A percentile compares a stretch with the other conserved stretches of the same genome.
These are phyloP conservation scores for Ustilago esculenta DNA, from an alignment of 1,284 basidiomycete species.

Conservation along the genomic window DNA sequence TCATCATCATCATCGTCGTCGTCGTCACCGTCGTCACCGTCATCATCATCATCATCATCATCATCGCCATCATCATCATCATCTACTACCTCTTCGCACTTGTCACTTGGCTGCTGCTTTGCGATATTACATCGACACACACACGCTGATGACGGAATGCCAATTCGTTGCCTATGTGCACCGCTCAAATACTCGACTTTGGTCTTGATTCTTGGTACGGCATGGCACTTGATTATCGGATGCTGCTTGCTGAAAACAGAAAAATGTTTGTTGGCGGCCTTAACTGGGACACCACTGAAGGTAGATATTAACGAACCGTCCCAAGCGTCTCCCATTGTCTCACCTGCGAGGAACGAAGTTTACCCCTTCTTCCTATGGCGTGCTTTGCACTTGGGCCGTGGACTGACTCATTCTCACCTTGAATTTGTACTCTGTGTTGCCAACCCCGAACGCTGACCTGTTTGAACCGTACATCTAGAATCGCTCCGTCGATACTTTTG, in stretches of 20 bases:
- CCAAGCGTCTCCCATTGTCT: no score
- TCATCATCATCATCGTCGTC: conserved; percentile 11
- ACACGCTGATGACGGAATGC: conserved; percentile 37
- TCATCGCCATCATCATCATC: conserved; percentile 12
- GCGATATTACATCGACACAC: conserved; percentile 9
- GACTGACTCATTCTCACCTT: no score
- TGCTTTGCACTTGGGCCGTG: no score
- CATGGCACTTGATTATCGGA: conserved; percentile 1
- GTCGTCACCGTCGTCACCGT: conserved; percentile 1
- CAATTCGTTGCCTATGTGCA: conserved; percentile 16
- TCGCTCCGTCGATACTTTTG: conserved; percentile 83
- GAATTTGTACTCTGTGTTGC: no score
- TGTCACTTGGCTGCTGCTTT: neutral
- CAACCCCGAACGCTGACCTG: no score
- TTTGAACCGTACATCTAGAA: no score
- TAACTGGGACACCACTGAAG: conserved; percentile 97
- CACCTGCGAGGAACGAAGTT: no score
- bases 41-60: neutral
- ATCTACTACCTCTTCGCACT: neutral
- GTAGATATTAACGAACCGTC: conserved; percentile 62
- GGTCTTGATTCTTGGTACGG: neutral
- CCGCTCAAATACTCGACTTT: conserved; percentile 4
- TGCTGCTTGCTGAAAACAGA: conserved; percentile 70
- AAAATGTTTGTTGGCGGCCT: conserved; percentile 98
- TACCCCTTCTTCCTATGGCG: no score